Conservation (phyloP, 306 rosid genomes). For the Luffa acutangula region DNA sequence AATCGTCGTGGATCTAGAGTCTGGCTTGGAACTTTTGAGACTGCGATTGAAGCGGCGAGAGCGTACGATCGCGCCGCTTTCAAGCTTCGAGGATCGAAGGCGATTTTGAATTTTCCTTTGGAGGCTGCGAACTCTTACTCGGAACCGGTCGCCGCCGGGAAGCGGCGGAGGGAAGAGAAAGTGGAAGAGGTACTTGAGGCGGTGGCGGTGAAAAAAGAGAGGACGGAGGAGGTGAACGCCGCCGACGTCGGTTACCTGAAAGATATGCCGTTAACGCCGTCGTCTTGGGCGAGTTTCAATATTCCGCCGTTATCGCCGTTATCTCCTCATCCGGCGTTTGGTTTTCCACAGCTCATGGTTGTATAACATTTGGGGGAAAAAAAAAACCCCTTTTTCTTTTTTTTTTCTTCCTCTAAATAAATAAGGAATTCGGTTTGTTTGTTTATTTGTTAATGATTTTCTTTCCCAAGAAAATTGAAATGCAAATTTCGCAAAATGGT, state of each 20-base stretch:
- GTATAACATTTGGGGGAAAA: slow-evolving; percentile 14
- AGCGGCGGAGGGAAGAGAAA: slow-evolving; percentile 32
- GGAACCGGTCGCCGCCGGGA: background rate
- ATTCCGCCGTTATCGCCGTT: slow-evolving; percentile 80
- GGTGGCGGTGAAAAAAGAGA: slow-evolving; percentile 39
- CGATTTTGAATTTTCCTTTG: slow-evolving; percentile 54
- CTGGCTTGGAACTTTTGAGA: slow-evolving; percentile 64
- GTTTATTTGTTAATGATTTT: background rate
- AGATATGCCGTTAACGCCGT: slow-evolving; percentile 75
- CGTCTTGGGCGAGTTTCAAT: slow-evolving; percentile 46
- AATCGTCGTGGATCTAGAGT: slow-evolving; percentile 55
- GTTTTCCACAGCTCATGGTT: slow-evolving; percentile 53
- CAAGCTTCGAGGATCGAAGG: slow-evolving; percentile 52
- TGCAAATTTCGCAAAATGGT: background rate
- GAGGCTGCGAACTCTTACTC: slow-evolving; percentile 19
- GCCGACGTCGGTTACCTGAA: background rate
- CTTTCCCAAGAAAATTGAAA: background rate
- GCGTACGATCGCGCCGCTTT: slow-evolving; percentile 67
- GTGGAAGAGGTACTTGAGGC: slow-evolving; percentile 8
- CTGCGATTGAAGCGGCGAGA: slow-evolving; percentile 62
- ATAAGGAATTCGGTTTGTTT: background rate
- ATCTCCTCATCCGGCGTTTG: slow-evolving; percentile 49
- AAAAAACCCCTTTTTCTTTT: background rate
- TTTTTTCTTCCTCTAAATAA: background rate
- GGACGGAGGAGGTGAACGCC: slow-evolving; percentile 15